These are phyloP conservation scores for Beauveria varroae DNA, from an alignment of 2,329 filamentous ascomycete genomes.

Conservation along the genomic window DNA sequence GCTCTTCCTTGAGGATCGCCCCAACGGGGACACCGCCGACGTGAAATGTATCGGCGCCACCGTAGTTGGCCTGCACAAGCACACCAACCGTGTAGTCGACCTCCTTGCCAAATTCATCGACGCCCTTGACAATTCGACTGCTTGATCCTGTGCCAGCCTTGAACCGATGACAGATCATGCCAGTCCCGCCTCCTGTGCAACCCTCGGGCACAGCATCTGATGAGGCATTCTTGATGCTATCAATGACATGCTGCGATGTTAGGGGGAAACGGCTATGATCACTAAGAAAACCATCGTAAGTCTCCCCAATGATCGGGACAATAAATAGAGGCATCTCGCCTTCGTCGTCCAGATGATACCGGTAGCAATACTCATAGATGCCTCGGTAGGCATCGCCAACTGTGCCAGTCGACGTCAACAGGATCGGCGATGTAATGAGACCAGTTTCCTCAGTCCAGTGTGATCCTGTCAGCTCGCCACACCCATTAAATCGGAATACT, in stretches of 20 bases:
- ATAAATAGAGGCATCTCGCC: conserved; percentile 45
- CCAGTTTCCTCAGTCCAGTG: conserved; percentile 58
- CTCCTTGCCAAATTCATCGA: conserved; percentile 23
- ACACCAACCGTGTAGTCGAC: conserved; percentile 51
- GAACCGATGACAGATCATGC: conserved; percentile 59
- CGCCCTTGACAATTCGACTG: conserved; percentile 46
- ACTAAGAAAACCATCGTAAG: conserved; percentile 55
- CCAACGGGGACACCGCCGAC: conserved; percentile 57
- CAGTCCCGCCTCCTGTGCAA: conserved; percentile 58
- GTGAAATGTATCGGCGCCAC: conserved; percentile 45
- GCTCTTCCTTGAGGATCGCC: conserved; percentile 41
- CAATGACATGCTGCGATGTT: conserved; percentile 43
- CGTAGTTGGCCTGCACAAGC: conserved; percentile 61
- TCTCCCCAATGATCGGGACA: conserved; percentile 53
- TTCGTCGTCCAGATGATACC: conserved; percentile 34
- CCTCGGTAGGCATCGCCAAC: conserved; percentile 53
- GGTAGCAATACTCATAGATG: conserved; percentile 47
- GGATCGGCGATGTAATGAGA: conserved; percentile 49
- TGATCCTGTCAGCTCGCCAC: conserved; percentile 53
- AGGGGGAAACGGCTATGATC: conserved; percentile 49
- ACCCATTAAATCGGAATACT: conserved; percentile 57
- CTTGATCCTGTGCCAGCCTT: conserved; percentile 60
- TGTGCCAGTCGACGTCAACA: conserved; percentile 51
- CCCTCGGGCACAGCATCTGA: conserved; percentile 50
- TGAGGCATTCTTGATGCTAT: conserved; percentile 44